phyloP scores from a whole-genome alignment of 2,329 filamentous ascomycete genomes.

The Westerdykella aurantiaca region DNA sequence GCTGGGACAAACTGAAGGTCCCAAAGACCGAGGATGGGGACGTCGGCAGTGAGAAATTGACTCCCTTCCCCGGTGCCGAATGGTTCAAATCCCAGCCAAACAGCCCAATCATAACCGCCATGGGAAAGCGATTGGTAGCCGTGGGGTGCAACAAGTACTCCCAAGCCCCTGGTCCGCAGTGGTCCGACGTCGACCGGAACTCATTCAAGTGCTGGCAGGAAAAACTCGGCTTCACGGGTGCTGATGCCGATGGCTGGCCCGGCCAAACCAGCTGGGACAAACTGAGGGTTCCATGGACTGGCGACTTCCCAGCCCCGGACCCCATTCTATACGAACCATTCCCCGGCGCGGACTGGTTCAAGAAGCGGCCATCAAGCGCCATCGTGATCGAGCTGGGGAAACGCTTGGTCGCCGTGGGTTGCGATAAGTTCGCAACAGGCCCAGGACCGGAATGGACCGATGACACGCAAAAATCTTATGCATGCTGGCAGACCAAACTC shows the following conservation, averaged over 20 bases:
- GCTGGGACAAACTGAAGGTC: neutral
- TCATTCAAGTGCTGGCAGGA: neutral
- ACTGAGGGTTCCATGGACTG: neutral
- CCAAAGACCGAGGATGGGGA: neutral
- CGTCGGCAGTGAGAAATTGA: no score
- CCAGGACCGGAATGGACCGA: no score
- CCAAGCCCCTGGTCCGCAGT: neutral
- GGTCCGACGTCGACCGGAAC: neutral
- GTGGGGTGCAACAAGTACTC: neutral
- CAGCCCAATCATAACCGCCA: neutral
- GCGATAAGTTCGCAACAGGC: no score
- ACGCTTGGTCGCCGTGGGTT: no score
- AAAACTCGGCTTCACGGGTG: neutral
- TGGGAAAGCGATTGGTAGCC: neutral
- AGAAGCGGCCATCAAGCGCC: no score
- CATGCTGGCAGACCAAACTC: no score
- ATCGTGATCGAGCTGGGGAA: no score
- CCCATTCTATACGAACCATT: no score
- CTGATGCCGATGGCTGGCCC: neutral
- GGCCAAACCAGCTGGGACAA: neutral
- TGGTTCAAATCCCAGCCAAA: neutral
- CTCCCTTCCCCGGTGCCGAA: neutral
- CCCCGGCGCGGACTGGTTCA: no score
- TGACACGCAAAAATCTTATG: no score
- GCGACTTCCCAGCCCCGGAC: neutral